Percentiles rank a stretch among this genome's conserved stretches.
Evolutionary conservation across 2,329 filamentous ascomycete genomes (phyloP).

Genomic region (Bipolaris oryzae): DNA sequence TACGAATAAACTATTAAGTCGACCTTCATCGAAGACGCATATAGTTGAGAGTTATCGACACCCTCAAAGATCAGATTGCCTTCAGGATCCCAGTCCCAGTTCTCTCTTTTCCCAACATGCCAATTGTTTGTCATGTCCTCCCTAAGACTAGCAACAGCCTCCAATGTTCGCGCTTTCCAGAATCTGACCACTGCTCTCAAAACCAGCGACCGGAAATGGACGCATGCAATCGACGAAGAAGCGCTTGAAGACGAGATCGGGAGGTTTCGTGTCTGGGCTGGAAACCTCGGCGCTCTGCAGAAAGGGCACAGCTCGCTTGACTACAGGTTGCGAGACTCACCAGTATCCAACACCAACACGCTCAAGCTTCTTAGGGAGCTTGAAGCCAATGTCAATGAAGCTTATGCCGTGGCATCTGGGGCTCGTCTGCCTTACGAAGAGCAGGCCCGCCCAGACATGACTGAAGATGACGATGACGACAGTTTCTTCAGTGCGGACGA

Average conservation of each 20-base stretch:
- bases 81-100: not conserved
- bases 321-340: constrained; percentile 47
- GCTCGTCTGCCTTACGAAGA: constrained; percentile 44
- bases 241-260: constrained; percentile 46
- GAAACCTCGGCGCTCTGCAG: constrained; percentile 45
- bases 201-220: constrained; percentile 18
- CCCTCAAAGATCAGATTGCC: not conserved
- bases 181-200: constrained; percentile 27
- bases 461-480: constrained; percentile 32
- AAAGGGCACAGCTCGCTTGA: constrained; percentile 48
- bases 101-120: constrained; percentile 19
- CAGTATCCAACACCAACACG: constrained; percentile 40
- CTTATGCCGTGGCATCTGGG: constrained; percentile 36
- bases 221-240: constrained; percentile 31
- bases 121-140: constrained; percentile 20
- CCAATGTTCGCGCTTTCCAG: constrained; percentile 41
- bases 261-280: constrained; percentile 46
- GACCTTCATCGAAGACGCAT: not conserved
- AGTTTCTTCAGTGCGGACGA: constrained; percentile 39
- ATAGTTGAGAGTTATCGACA: not conserved
- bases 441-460: constrained; percentile 24
- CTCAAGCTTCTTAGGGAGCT: constrained; percentile 45
- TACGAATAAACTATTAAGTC: not conserved
- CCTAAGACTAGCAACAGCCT: constrained; percentile 40
- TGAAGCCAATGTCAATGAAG: constrained; percentile 36